Conservation (phyloP, 257 asterid species). For the Nicotiana sylvestris region DNA sequence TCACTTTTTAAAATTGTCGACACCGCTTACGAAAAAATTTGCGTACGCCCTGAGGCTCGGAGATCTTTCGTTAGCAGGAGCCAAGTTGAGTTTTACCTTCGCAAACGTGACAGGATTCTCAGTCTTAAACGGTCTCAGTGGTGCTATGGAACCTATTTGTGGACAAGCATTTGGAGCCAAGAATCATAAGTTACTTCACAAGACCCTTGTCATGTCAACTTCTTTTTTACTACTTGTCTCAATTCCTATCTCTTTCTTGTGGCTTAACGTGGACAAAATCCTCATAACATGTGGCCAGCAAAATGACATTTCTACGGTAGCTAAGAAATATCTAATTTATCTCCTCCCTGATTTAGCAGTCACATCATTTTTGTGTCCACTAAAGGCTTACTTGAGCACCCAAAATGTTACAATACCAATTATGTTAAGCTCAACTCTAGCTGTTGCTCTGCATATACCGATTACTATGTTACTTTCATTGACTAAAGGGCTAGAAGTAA, state of each 20-base stretch:
- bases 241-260: constrained; percentile 53
- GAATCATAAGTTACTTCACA: constrained; percentile 71
- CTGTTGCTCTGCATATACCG: constrained; percentile 57
- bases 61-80: constrained; percentile 64
- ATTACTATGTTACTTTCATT: constrained; percentile 43
- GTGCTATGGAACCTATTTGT: constrained; percentile 92
- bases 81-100: constrained; percentile 66
- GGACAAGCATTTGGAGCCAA: constrained; percentile 91
- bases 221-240: constrained; percentile 38
- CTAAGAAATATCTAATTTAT: constrained; percentile 42
- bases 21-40: no score
- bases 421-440: constrained; percentile 64
- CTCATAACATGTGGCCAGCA: constrained; percentile 64
- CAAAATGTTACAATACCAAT: constrained; percentile 63
- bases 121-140: constrained; percentile 60
- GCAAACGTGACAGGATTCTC: constrained; percentile 80
- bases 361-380: constrained; percentile 60
- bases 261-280: constrained; percentile 76
- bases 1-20: no score
- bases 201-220: constrained; percentile 61
- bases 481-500: constrained; percentile 57
- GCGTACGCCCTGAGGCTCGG: constrained; percentile 29
- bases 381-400: constrained; percentile 62
- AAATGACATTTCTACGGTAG: constrained; percentile 51
- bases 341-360: constrained; percentile 70